Conservation (phyloP, 352 stramenopile species). For the Phytophthora hybrid region DNA sequence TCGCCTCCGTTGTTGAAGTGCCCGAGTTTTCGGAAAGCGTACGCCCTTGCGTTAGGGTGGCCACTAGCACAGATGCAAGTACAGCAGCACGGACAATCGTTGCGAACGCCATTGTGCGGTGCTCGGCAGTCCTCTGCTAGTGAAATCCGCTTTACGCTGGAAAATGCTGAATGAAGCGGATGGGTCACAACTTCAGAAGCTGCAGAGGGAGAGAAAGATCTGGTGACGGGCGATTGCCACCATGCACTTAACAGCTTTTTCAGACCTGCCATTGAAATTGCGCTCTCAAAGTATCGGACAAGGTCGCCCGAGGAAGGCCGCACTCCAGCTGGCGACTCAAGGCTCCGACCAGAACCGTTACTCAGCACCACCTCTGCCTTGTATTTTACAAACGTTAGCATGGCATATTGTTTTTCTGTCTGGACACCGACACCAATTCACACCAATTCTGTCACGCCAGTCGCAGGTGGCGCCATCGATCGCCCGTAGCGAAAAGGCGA, state of each 20-base stretch:
- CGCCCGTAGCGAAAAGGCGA: constrained; percentile 23
- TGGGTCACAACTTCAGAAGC: not conserved
- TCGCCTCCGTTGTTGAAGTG: constrained; percentile 24
- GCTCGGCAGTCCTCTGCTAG: constrained; percentile 4
- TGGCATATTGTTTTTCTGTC: constrained; percentile 4
- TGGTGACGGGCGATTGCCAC: constrained; percentile 30
- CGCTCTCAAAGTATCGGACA: constrained; percentile 5
- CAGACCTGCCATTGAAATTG: constrained; percentile 1
- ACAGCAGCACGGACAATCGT: constrained; percentile 24
- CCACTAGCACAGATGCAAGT: constrained; percentile 27
- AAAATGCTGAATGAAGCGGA: constrained; percentile 29
- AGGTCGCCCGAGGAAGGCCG: constrained; percentile 7
- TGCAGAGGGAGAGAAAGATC: constrained; percentile 30
- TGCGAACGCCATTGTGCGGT: constrained; percentile 31
- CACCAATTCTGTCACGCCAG: constrained; percentile 13
- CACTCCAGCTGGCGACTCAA: constrained; percentile 12
- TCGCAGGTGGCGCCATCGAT: constrained; percentile 21
- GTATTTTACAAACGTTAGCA: not conserved
- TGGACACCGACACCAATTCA: constrained; percentile 9
- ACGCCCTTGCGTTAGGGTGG: constrained; percentile 32
- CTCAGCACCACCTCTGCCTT: constrained; percentile 19
- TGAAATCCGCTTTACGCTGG: constrained; percentile 27
- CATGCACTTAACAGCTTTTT: constrained; percentile 32
- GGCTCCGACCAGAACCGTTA: constrained; percentile 24
- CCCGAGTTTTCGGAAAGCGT: constrained; percentile 44